Conservation (phyloP, 208 protist genomes). For the Polymyxa betae region DNA sequence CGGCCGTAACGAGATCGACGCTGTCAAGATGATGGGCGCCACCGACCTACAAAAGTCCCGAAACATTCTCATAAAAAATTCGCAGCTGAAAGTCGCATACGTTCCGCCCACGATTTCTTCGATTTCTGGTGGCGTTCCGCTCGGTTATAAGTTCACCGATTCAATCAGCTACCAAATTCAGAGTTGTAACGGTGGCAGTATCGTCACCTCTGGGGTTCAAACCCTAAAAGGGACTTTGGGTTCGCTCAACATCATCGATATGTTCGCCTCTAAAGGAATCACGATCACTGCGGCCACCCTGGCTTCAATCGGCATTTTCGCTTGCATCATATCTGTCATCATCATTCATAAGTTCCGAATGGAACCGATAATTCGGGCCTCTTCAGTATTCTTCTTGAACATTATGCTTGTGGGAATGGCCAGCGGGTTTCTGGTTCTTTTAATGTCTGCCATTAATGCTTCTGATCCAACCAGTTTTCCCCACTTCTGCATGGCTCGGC, state of each 20-base stretch:
- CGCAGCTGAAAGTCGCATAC: background rate
- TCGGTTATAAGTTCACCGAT: background rate
- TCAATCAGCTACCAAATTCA: background rate
- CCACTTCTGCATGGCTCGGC: background rate
- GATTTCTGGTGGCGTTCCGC: background rate
- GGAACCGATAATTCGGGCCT: background rate
- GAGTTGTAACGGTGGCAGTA: background rate
- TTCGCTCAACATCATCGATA: background rate
- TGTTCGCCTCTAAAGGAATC: background rate
- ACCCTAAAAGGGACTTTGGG: background rate
- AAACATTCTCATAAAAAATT: background rate
- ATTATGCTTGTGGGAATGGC: background rate
- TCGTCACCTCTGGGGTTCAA: background rate
- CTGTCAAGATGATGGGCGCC: background rate
- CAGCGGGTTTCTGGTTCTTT: background rate
- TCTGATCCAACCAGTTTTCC: background rate
- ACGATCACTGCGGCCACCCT: background rate
- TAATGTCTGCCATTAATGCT: background rate
- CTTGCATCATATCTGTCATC: background rate
- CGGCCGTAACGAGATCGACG: conserved; percentile 12
- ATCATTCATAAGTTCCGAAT: background rate
- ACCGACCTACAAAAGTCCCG: background rate
- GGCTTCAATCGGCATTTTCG: background rate
- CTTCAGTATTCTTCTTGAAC: background rate
- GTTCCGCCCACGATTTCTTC: background rate